Conservation (phyloP, 257 asterid genomes). For the Nicotiana tabacum region DNA sequence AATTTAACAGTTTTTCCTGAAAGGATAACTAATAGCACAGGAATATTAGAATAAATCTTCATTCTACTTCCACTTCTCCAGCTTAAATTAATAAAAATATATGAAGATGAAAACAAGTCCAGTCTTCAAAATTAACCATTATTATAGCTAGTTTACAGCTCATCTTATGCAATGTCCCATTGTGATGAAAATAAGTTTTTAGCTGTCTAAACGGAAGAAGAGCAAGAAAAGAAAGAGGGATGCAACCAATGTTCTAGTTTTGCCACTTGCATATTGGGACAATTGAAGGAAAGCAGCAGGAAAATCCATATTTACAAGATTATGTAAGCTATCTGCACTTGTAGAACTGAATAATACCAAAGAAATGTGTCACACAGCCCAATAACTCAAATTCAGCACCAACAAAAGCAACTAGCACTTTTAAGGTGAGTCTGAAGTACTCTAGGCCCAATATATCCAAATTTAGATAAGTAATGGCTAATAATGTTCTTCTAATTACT, state of each 20-base stretch:
- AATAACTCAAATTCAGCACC: not conserved
- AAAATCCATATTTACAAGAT: not conserved
- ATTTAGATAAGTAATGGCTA: not conserved
- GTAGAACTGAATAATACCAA: not conserved
- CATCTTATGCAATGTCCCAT: not conserved
- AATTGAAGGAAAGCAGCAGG: not conserved
- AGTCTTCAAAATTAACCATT: not conserved
- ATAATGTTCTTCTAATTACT: not conserved
- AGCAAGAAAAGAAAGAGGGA: not conserved
- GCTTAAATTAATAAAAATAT: not conserved
- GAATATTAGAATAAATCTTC: not conserved
- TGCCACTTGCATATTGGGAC: not conserved
- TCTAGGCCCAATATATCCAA: not conserved
- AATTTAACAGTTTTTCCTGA: not conserved
- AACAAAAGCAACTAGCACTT: not conserved
- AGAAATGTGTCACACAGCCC: not conserved
- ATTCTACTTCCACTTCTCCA: not conserved
- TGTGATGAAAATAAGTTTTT: not conserved
- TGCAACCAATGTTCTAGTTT: not conserved
- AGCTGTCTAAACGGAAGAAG: not conserved
- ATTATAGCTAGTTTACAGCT: not conserved
- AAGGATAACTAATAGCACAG: not conserved
- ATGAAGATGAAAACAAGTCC: not conserved
- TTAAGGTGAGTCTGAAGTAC: not conserved
- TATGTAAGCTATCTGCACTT: not conserved